Conservation (phyloP, 1,284 basidiomycete species). For the Tylopilus orsonianus region DNA sequence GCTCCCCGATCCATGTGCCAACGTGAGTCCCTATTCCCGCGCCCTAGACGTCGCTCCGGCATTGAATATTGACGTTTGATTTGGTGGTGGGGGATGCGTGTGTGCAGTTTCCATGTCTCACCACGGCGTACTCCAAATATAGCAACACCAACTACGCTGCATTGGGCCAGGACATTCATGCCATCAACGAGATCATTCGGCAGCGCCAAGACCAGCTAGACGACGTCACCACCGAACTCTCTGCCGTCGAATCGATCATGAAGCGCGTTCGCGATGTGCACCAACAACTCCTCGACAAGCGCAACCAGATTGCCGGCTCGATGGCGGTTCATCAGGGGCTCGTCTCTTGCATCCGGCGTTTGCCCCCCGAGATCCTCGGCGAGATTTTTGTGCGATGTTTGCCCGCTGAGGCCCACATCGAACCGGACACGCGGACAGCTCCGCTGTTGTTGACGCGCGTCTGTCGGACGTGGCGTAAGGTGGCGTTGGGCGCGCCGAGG, state of each 20-base stretch:
- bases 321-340: conserved; percentile 21
- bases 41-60: neutral
- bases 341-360: conserved; percentile 33
- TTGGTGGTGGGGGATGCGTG: neutral
- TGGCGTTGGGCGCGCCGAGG: conserved; percentile 25
- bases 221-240: conserved; percentile 18
- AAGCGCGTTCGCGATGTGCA: conserved; percentile 15
- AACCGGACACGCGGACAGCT: conserved; percentile 23
- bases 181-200: conserved; percentile 17
- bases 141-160: conserved; percentile 21
- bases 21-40: conserved; percentile 8
- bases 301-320: conserved; percentile 16
- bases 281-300: conserved; percentile 17
- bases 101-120: conserved; percentile 9
- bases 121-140: conserved; percentile 23
- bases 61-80: neutral
- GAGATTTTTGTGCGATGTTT: conserved; percentile 39
- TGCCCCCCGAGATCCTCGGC: conserved; percentile 37
- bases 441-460: conserved; percentile 23
- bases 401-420: conserved; percentile 22
- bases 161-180: conserved; percentile 16
- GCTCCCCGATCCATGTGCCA: conserved; percentile 18
- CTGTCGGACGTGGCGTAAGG: conserved; percentile 24
- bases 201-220: conserved; percentile 21
- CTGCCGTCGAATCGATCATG: conserved; percentile 18